Evolutionary conservation across 1,284 basidiomycete species (phyloP), one percentile per base, ranked within the genome.

Genomic region (Anthracocystis walkeri): DNA sequence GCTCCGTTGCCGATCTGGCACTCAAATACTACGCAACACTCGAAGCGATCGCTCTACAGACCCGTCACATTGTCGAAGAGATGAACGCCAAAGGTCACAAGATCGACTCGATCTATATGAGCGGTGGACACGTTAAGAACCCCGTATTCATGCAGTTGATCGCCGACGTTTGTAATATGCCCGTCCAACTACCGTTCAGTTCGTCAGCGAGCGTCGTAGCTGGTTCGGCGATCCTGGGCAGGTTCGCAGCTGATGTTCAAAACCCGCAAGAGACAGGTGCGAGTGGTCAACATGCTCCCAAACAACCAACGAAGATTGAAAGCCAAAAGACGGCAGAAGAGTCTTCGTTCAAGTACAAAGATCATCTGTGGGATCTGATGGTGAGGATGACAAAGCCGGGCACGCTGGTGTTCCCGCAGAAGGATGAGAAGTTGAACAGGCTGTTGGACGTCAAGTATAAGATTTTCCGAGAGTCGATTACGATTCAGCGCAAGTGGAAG

Each of bases 41-140:
- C 52, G 94, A 97, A 87, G 91, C 94, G 11, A 96, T 99, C 85
- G 93, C 94, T 7, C 90, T 98, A 21, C 96, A 98, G 86, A 98
- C 95, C 12, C 89, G 93, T 4, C 96, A 98, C 86, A 98, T 99
- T 84, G 88, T 99, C 61, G 93, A 95, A 82, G 89, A 90, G 79
- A 93, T 99, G 90, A 97, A 98, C 86, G 86, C 82, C 18, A 89
- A 91, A 42, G 96, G 96, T 0, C 96, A 99, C 86, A 84, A 88
- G 35, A 92, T 99, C 81, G 89, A 89, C 60, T 90, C 91, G 33
- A 92, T 99, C 85, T 97, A 95, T 88, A 93, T 99, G 90, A 92
- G 90, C 42, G 89, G 89, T 84, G 80, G 78, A 82, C 86, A 66
- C 42, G 79, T 81, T 52, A 82, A 83, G 64, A 85, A 85, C 56